Evolutionary conservation across 2,329 filamentous ascomycete species (phyloP).

Genomic region (Fusarium sp.): DNA sequence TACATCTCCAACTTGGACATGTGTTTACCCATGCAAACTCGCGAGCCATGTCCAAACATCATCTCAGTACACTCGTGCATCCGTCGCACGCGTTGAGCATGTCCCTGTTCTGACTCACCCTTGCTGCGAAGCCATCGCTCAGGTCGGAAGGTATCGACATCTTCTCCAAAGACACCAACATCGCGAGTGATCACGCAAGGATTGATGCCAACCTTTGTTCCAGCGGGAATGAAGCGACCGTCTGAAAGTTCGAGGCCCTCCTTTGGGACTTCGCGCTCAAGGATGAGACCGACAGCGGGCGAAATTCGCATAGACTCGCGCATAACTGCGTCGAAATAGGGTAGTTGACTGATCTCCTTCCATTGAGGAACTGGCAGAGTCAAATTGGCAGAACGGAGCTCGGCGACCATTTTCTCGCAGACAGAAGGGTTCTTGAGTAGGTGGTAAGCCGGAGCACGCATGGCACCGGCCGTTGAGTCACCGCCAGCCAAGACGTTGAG

Average conservation of each 20-base stretch:
- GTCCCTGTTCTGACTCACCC: background rate
- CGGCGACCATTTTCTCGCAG: slow-evolving; percentile 25
- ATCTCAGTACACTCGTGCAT: slow-evolving; percentile 32
- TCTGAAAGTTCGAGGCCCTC: slow-evolving; percentile 17
- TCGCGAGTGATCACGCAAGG: slow-evolving; percentile 30
- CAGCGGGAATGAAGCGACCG: slow-evolving; percentile 16
- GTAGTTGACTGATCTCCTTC: slow-evolving; percentile 24
- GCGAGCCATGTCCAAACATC: slow-evolving; percentile 31
- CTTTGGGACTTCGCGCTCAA: slow-evolving; percentile 26
- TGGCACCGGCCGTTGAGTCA: slow-evolving; percentile 35
- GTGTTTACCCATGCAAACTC: slow-evolving; percentile 33
- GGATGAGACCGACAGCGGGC: slow-evolving; percentile 18
- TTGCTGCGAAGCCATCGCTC: slow-evolving; percentile 22
- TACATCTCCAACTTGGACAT: slow-evolving; percentile 37
- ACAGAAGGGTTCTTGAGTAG: slow-evolving; percentile 13
- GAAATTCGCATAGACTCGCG: slow-evolving; percentile 25
- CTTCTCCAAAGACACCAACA: slow-evolving; percentile 16
- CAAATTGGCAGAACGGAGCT: slow-evolving; percentile 10
- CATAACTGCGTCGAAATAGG: slow-evolving; percentile 34
- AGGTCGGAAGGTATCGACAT: slow-evolving; percentile 22
- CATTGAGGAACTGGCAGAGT: slow-evolving; percentile 26
- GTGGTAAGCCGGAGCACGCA: slow-evolving; percentile 30
- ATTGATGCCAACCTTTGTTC: slow-evolving; percentile 28
- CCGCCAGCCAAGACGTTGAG: slow-evolving; percentile 33
- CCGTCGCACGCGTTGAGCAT: slow-evolving; percentile 8